Percentiles rank a stretch among this genome's conserved stretches.
Evolutionary conservation across 2,329 filamentous ascomycete genomes (phyloP).

Genomic region (Phaeosphaeriaceae sp.): DNA sequence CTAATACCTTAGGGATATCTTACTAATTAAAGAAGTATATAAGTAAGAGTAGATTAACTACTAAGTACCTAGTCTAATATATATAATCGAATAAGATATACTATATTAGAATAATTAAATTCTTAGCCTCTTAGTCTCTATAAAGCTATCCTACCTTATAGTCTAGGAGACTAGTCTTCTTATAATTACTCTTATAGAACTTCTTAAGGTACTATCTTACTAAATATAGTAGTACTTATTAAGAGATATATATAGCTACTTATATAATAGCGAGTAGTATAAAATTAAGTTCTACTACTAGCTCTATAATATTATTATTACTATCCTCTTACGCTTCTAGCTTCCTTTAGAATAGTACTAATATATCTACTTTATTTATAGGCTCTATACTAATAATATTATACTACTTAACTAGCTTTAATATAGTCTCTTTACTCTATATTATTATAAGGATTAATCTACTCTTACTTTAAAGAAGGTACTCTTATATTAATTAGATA

Average conservation of each 20-base stretch:
- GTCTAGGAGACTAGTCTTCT: conserved; percentile 23
- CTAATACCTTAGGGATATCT: conserved; percentile 47
- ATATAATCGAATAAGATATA: conserved; percentile 45
- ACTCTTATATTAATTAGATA: too few species aligned
- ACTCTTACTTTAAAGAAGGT: conserved; percentile 12
- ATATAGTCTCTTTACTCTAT: conserved; percentile 11
- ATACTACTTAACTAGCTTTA: conserved; percentile 12
- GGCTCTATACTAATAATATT: conserved; percentile 14
- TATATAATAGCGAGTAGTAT: too few species aligned
- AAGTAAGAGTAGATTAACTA: conserved; percentile 52
- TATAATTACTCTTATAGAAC: conserved; percentile 44
- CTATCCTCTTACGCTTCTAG: conserved; percentile 5
- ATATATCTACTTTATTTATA: conserved; percentile 15
- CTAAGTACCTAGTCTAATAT: conserved; percentile 27
- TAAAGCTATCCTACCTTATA: conserved; percentile 37
- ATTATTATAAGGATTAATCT: conserved; percentile 19
- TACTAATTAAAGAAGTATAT: conserved; percentile 58
- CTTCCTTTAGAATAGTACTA: conserved; percentile 14
- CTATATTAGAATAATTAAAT: conserved; percentile 48
- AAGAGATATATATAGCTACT: conserved; percentile 18
- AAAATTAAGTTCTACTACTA: conserved; percentile 8
- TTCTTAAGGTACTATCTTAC: conserved; percentile 47
- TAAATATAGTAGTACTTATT: conserved; percentile 16
- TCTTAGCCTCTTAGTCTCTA: conserved; percentile 39
- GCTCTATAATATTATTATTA: background rate